Evolutionary conservation across 2,329 filamentous ascomycete species (phyloP), one percentile per base, ranked within the genome.

Genomic region (Fusarium bulbicola): DNA sequence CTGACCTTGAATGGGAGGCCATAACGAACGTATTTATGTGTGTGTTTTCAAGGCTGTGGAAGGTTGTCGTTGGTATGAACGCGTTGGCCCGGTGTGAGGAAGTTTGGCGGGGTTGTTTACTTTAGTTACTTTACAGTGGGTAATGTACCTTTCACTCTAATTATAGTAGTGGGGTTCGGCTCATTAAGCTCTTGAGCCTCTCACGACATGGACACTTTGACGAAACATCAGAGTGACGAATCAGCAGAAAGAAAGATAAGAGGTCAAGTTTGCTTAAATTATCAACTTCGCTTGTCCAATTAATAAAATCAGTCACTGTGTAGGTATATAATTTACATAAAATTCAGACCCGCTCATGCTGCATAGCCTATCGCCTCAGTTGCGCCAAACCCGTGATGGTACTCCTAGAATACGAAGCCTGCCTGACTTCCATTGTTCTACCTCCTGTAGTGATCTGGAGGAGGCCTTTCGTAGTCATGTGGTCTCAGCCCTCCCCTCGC

Each of bases 401-500:
- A 21, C 36, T 15, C 34, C 14, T 28, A n/a, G 21, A 26, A 58
- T 34, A 34, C 53, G 9, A 56, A 43, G 14, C 24, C 28, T 24
- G 28, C n/a, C 16, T 45, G 26, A 12, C 46, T 47, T 30, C 28
- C 59, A 18, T 40, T 18, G 36, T 21, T 34, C 78, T 80, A 86
- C 68, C 85, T 80, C 69, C 84, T 82, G 68, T 86, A 87, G 49
- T 81, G 80, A 66, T 87, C 85, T 7, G 80, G 80, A 42, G 82
- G 84, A 43, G 82, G 84, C 30, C 81, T 81, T 14, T 86, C 85
- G 57, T 85, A 86, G 39, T 86, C 84, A 37, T 85, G 84, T 20
- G 84, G 84, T 57, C 85, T 79, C 37, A 86, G 71, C 32, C 84
- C 83, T 36, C 84, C 84, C 39, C 84, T 82, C 72, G 85, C 81